Percentiles rank a stretch among this genome's conserved stretches.
These are phyloP conservation scores for Solanum hybrid DNA, from an alignment of 305 asterid species.

Conservation along the genomic window DNA sequence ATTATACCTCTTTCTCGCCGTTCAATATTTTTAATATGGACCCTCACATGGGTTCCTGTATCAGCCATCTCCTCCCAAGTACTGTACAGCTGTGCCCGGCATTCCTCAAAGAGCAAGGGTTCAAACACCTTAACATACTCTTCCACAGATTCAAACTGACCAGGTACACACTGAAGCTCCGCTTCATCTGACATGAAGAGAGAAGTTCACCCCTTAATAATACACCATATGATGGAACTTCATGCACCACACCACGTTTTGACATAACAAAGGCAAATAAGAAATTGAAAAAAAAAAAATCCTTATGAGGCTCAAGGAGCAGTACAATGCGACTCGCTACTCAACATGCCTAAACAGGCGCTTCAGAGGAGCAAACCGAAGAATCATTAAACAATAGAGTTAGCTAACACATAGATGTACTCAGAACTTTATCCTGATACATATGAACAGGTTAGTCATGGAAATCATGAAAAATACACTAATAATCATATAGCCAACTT, in stretches of 20 bases:
- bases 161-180: slow-evolving; percentile 95
- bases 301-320: background rate
- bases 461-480: slow-evolving; percentile 1
- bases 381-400: background rate
- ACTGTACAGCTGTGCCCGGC: slow-evolving; percentile 91
- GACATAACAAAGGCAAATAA: background rate
- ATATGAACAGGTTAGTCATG: background rate
- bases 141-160: slow-evolving; percentile 83
- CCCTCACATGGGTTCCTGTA: slow-evolving; percentile 67
- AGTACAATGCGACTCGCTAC: background rate
- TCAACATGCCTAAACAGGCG: background rate
- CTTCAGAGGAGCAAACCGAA: background rate
- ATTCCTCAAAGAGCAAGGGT: slow-evolving; percentile 98
- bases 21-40: slow-evolving; percentile 65
- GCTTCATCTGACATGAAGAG: slow-evolving; percentile 59
- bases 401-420: background rate
- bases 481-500: slow-evolving; percentile 16
- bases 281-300: background rate
- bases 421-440: background rate
- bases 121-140: slow-evolving; percentile 91
- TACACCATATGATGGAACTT: background rate
- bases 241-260: slow-evolving; percentile 5
- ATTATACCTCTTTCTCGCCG: slow-evolving; percentile 88
- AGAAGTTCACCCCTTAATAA: slow-evolving; percentile 6
- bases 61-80: slow-evolving; percentile 90